Conservation (phyloP, 441 rosid species). For the Manihot esculenta region DNA sequence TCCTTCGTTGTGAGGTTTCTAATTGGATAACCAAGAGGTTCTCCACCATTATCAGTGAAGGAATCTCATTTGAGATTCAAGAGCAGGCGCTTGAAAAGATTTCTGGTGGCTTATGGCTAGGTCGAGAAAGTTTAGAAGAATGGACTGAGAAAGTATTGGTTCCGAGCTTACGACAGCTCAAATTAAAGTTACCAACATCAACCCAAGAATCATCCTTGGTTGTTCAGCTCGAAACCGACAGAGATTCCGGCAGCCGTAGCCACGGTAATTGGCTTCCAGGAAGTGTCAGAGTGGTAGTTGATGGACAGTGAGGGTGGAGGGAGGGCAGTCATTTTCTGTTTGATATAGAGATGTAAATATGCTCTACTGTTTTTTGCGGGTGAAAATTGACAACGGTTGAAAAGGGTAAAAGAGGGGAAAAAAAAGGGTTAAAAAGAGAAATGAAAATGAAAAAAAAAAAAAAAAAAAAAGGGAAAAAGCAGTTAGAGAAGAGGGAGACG, state of each 20-base stretch:
- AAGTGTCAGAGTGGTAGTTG: slow-evolving; percentile 49
- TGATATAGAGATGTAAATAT: slow-evolving; percentile 65
- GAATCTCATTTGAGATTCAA: slow-evolving; percentile 45
- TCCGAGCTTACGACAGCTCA: slow-evolving; percentile 62
- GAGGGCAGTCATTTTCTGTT: slow-evolving; percentile 19
- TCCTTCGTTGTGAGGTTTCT: slow-evolving; percentile 37
- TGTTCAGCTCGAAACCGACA: slow-evolving; percentile 55
- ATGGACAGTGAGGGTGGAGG: slow-evolving; percentile 32
- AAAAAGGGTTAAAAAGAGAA: not conserved
- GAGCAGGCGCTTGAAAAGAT: slow-evolving; percentile 74
- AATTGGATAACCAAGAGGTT: slow-evolving; percentile 51
- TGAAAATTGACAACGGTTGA: slow-evolving; percentile 32
- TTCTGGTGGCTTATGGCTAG: slow-evolving; percentile 63
- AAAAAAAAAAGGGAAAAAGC: slow-evolving; percentile 3
- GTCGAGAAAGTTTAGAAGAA: slow-evolving; percentile 64
- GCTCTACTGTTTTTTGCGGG: slow-evolving; percentile 52
- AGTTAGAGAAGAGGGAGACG: slow-evolving; percentile 29
- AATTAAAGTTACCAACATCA: slow-evolving; percentile 31
- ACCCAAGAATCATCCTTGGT: slow-evolving; percentile 42
- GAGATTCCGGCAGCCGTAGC: slow-evolving; percentile 34
- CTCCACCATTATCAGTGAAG: slow-evolving; percentile 33
- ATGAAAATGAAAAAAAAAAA: slow-evolving; percentile 1
- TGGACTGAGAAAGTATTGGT: slow-evolving; percentile 70
- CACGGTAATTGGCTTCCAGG: slow-evolving; percentile 62
- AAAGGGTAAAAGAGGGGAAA: slow-evolving; percentile 26